Evolutionary conservation across 371 early-diverging fungal genomes (phyloP).

Genomic region (Circinella minor): DNA sequence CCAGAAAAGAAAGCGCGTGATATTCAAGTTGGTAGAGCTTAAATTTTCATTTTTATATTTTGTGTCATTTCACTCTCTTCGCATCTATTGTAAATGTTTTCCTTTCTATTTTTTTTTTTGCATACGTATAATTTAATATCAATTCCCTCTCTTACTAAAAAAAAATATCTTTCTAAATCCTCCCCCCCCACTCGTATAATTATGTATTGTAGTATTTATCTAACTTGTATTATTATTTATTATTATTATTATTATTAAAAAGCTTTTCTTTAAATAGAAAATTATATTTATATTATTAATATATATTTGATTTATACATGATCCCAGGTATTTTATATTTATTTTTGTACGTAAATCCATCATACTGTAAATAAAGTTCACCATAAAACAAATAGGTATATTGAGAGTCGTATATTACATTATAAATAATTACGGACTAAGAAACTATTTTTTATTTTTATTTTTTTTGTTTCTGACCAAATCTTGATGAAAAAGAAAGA

Average conservation of each 20-base stretch:
- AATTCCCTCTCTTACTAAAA: background rate
- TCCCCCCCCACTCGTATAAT: background rate
- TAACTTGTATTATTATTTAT: background rate
- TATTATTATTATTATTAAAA: too few species aligned
- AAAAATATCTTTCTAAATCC: background rate
- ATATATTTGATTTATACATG: background rate
- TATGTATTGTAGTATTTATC: background rate
- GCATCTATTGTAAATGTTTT: background rate
- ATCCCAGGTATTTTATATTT: too few species aligned
- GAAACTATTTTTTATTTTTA: background rate
- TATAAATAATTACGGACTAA: too few species aligned
- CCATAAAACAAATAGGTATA: too few species aligned
- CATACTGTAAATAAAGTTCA: too few species aligned
- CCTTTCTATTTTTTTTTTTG: background rate
- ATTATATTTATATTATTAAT: background rate
- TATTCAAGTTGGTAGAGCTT: constrained; percentile 16
- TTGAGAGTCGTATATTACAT: too few species aligned
- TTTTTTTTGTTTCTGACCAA: background rate
- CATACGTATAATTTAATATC: too few species aligned
- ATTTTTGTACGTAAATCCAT: too few species aligned
- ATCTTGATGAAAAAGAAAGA: background rate
- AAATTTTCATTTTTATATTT: background rate
- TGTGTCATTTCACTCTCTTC: constrained; percentile 4
- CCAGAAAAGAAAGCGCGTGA: constrained; percentile 30
- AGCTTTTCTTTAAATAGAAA: too few species aligned